phyloP scores from a whole-genome alignment of 768 basidiomycete genomes.

The Steccherinum ochraceum region DNA sequence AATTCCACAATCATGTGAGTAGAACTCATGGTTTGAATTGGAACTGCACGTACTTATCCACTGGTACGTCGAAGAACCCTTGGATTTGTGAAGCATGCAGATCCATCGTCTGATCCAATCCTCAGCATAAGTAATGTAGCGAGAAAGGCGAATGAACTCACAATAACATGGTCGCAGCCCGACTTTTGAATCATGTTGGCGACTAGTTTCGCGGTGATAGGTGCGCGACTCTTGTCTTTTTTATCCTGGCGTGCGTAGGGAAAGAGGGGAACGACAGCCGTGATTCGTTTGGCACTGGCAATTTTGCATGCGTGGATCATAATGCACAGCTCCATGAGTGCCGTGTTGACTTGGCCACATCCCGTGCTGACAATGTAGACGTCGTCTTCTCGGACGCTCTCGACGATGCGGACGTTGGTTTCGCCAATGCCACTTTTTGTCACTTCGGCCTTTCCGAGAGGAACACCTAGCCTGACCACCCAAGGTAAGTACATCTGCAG shows the following conservation, averaged over 20 bases:
- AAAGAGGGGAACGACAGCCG: conserved; percentile 96
- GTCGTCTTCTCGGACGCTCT: conserved; percentile 96
- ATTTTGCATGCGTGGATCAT: conserved; percentile 99
- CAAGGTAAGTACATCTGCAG: neutral
- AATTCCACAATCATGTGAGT: conserved; percentile 6
- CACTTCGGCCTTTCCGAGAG: conserved; percentile 82
- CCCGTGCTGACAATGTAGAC: conserved; percentile 98
- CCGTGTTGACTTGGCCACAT: conserved; percentile 79
- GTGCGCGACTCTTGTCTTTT: conserved; percentile 97
- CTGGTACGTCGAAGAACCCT: conserved; percentile 99
- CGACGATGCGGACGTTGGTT: conserved; percentile 84
- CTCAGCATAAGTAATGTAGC: neutral
- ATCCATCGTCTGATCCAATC: conserved; percentile 85
- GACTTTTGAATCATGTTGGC: conserved; percentile 95
- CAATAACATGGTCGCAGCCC: conserved; percentile 95
- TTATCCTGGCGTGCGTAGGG: conserved; percentile 98
- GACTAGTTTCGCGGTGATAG: conserved; percentile 96
- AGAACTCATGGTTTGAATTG: conserved; percentile 5
- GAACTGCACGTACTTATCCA: conserved; percentile 82
- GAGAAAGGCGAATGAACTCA: conserved; percentile 36
- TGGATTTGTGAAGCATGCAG: conserved; percentile 98
- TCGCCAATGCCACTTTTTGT: conserved; percentile 88
- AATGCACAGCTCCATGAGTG: conserved; percentile 97
- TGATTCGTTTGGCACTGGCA: conserved; percentile 96
- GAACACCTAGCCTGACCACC: conserved; percentile 82